These are phyloP conservation scores for Neofusicoccum cordaticola DNA, from an alignment of 2,329 filamentous ascomycete genomes.

Conservation along the genomic window DNA sequence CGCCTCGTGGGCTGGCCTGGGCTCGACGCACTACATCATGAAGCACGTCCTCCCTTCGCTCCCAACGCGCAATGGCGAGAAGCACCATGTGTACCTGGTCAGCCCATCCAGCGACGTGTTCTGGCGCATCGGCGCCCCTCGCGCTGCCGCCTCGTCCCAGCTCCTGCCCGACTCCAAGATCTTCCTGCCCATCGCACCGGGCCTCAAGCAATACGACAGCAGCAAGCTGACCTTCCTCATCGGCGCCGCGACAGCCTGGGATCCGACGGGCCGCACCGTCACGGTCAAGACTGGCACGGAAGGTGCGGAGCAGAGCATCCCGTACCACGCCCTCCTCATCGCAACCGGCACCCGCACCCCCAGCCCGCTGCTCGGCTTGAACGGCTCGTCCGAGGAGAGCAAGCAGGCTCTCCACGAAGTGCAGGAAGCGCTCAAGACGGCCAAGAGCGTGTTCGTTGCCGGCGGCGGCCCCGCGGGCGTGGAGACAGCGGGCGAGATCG, in stretches of 20 bases:
- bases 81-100: conserved; percentile 34
- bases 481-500: conserved; percentile 41
- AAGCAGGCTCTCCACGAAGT: conserved; percentile 28
- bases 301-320: conserved; percentile 1
- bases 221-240: conserved; percentile 21
- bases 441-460: conserved; percentile 32
- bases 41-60: conserved; percentile 30
- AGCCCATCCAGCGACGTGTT: conserved; percentile 36
- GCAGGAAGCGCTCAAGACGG: conserved; percentile 25
- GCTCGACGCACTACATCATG: conserved; percentile 35
- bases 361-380: conserved; percentile 31
- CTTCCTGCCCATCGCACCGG: conserved; percentile 33
- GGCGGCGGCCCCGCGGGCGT: conserved; percentile 36
- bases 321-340: conserved; percentile 36
- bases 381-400: conserved; percentile 35
- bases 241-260: conserved; percentile 33
- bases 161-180: conserved; percentile 28
- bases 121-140: conserved; percentile 38
- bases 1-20: conserved; percentile 35
- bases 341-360: conserved; percentile 33
- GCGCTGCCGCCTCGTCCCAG: conserved; percentile 30
- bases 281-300: conserved; percentile 25
- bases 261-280: not conserved
- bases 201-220: conserved; percentile 30
- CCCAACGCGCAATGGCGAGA: conserved; percentile 18